Evolutionary conservation across 306 rosid genomes (phyloP), one percentile per base, ranked within the genome.

Genomic region (Rosa lucieae): DNA sequence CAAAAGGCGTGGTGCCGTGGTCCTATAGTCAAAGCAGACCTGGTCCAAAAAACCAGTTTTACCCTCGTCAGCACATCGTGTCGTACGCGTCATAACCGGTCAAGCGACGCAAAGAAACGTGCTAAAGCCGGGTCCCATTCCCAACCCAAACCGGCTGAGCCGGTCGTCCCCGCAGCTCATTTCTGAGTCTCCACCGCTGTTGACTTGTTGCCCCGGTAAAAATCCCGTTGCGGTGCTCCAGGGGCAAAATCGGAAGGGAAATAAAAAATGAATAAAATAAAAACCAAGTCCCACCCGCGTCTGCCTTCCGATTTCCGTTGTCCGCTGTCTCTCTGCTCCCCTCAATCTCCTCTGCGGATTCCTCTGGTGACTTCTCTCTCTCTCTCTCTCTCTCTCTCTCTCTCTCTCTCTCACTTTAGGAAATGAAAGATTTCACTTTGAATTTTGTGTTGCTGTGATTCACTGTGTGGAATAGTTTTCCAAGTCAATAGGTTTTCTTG

Each of bases 291-390:
- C 18, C 6, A 5, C 70, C 70, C 49, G n/a, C 67, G 32, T 47
- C 52, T 43, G 37, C 47, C 39, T 51, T 39, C 53, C 67, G 32
- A 32, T 74, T 72, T 39, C 59, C 69, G 7, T 87, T 67, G 72
- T n/a, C 32, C 13, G 39, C 63, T 70, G 21, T 80, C 76, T 42
- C 61, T 55, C 61, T 18, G 46, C 75, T 76, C 67, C 29, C 48
- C 70, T 77, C 72, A 55, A 51, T 62, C 61, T 56, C 73, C 66
- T 56, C 49, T 37, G 49, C 35, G 63, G 47, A 75, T 49, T 62
- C 48, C 32, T 74, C 80, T 9, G 88, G 92, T 88, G 15, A 85
- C 79, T 43, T 47, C 73, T 77, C 72, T 81, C 70, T 78, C 71
- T 80, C 71, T 75, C 80, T 52, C 26, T 44, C 74, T 47, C 37